Percentiles rank a stretch among this genome's conserved stretches.
Conservation (phyloP, 2,329 filamentous ascomycete genomes). For the Aspergillus nomiae region DNA sequence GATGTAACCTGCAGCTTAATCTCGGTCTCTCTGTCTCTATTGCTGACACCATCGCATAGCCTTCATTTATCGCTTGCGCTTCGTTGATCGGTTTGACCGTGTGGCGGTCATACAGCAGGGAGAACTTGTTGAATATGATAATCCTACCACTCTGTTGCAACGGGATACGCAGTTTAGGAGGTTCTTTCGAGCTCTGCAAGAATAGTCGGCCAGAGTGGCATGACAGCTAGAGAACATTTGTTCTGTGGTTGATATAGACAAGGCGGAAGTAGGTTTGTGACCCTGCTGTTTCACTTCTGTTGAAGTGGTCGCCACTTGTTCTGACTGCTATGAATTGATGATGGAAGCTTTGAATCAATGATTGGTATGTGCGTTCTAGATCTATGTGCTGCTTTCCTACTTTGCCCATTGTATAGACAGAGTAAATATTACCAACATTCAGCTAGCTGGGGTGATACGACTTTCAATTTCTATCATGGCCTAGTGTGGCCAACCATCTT, state of each 20-base stretch:
- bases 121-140: conserved; percentile 19
- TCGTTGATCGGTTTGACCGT: conserved; percentile 29
- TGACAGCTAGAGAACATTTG: too few relatives aligned
- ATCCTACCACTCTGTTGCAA: conserved; percentile 4
- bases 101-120: conserved; percentile 29
- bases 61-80: conserved; percentile 20
- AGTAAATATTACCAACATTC: not conserved
- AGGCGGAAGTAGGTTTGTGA: too few relatives aligned
- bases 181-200: not conserved
- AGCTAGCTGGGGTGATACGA: not conserved
- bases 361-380: not conserved
- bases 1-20: not conserved
- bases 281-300: too few relatives aligned
- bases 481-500: not conserved
- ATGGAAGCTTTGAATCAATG: not conserved
- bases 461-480: not conserved
- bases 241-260: too few relatives aligned
- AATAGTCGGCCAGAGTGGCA: not conserved
- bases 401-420: not conserved
- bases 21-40: not conserved
- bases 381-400: not conserved
- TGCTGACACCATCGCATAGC: not conserved
- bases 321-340: too few relatives aligned
- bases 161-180: not conserved
- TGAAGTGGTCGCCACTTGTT: too few relatives aligned